Base-by-base conservation (phyloP, 2,329 filamentous ascomycete species). In the Penicillium thymicola region DNA sequence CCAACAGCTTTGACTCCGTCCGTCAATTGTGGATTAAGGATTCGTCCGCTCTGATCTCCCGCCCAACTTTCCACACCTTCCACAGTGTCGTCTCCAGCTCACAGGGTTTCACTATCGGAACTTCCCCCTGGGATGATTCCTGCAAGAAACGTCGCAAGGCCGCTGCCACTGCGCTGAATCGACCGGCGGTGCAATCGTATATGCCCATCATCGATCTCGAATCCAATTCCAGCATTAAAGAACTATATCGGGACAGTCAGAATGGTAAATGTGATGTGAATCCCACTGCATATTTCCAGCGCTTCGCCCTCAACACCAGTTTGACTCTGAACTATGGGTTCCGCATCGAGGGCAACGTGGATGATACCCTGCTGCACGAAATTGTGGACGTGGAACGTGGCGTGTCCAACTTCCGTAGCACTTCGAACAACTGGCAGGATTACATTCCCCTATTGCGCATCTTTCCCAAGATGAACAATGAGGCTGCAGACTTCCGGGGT, bases 121-220 rank as follows among this genome's bases (percentile, higher is more conserved):
- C 89, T 0, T 92, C 89, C 0, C 89, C 90, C 0, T 94, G 89
- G 87, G 89, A 92, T 59, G 89, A 91, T 49, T 90, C 86, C 2
- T 90, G 88, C 75, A 93, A 92, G 72, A 79, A 81, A 25, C 82
- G 89, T 10, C 84, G 90, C 60, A 92, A 91, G 76, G 89, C 88
- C 0, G 89, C 89, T 1, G 89, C 88, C 4, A 91, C 89, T 0
- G 89, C 90, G 0, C 79, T 93, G 23, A 92, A 92, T 70, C 82
- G 87, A 0, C 89, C 89, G 0, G 86, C 89, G 0, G 84, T 89
- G 1, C 87, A 90, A 66, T 86, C 85, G 0, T 93, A 93, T 70
- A 89, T 92, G 84, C 89, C 89, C 0, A 89, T 92, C 63, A 85
- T 93, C 49, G 89, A 93, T 64, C 83, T 92, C 27, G 90, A 93